These are phyloP conservation scores for Xylariaceae sp. DNA, from an alignment of 2,329 filamentous ascomycete genomes.

Conservation along the genomic window DNA sequence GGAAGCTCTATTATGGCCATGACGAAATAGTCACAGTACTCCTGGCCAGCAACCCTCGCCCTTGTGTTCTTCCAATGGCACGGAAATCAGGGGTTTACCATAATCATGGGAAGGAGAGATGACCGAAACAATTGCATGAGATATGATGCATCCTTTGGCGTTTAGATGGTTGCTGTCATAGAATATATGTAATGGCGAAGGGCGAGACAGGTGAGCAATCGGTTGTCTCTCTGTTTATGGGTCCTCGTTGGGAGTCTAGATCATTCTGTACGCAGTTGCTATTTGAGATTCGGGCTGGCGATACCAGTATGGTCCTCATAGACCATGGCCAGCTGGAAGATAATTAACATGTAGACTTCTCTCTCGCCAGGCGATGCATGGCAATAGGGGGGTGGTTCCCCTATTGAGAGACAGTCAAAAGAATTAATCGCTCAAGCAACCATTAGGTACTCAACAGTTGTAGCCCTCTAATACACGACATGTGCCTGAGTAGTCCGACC, in stretches of 20 bases:
- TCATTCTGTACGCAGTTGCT: neutral
- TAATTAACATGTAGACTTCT: too few relatives aligned
- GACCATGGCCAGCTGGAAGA: too few relatives aligned
- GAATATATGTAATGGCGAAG: constrained; percentile 6
- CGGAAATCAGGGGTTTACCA: neutral
- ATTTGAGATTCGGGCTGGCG: neutral
- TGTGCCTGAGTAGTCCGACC: neutral
- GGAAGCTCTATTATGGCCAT: neutral
- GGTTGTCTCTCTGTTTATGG: neutral
- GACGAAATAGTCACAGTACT: neutral
- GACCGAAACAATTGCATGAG: constrained; percentile 25
- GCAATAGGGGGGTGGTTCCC: neutral
- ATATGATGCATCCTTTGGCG: constrained; percentile 24
- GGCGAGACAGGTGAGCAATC: neutral
- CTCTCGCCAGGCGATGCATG: neutral
- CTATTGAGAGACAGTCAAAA: neutral
- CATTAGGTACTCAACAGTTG: neutral
- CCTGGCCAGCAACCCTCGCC: neutral
- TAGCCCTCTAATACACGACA: neutral
- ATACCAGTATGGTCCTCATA: too few relatives aligned
- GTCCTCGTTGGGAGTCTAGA: neutral
- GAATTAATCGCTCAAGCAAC: neutral
- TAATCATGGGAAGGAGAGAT: neutral
- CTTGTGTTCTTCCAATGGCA: neutral
- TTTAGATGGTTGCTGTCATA: constrained; percentile 5